Conservation (phyloP, 768 basidiomycete species). For the Udeniomyces megalosporus region DNA sequence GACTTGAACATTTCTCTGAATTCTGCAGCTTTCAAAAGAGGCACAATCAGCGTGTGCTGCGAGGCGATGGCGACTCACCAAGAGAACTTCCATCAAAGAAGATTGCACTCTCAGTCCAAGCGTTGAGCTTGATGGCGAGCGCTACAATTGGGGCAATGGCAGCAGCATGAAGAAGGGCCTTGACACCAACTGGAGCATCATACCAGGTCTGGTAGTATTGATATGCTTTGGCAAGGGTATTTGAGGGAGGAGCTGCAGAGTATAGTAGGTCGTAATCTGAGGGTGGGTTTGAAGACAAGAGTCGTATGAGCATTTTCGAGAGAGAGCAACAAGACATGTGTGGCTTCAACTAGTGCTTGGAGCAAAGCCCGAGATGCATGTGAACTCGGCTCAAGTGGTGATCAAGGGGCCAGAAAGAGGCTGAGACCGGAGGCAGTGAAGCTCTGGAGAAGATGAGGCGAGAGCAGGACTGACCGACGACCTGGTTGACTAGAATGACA, state of each 20-base stretch:
- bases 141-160: slow-evolving; percentile 60
- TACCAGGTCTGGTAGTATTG: slow-evolving; percentile 86
- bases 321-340: too few relatives aligned
- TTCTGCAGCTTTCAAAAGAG: too few relatives aligned
- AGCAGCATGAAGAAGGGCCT: slow-evolving; percentile 79
- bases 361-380: too few relatives aligned
- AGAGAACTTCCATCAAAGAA: slow-evolving; percentile 85
- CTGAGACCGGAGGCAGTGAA: slow-evolving; percentile 4
- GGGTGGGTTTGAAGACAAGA: slow-evolving; percentile 58
- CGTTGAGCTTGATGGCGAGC: slow-evolving; percentile 59
- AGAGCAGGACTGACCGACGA: slow-evolving; percentile 18
- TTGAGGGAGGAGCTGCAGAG: slow-evolving; percentile 45
- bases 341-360: too few relatives aligned
- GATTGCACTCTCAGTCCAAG: slow-evolving; percentile 82
- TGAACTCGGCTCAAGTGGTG: not conserved
- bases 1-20: too few relatives aligned
- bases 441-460: not conserved
- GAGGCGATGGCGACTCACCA: slow-evolving; percentile 54
- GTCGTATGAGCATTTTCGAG: too few relatives aligned
- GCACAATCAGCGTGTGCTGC: too few relatives aligned
- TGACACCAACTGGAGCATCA: slow-evolving; percentile 82
- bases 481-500: slow-evolving; percentile 31
- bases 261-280: slow-evolving; percentile 74
- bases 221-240: slow-evolving; percentile 56
- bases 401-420: not conserved